Evolutionary conservation across 2,329 filamentous ascomycete species (phyloP).

Genomic region (Claviceps sp.): DNA sequence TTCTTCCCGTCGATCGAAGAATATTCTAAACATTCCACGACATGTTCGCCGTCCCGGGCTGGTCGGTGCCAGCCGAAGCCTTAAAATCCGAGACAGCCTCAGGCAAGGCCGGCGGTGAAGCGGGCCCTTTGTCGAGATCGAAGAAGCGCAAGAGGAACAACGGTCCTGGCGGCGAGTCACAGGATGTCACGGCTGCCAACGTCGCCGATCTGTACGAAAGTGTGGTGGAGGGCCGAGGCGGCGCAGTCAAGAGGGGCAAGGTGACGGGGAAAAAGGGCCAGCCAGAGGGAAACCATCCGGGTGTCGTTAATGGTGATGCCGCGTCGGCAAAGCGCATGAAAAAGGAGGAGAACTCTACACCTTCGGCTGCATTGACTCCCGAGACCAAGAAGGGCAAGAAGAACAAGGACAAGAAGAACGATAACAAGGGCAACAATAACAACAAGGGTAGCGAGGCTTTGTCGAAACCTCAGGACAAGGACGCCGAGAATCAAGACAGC

Average conservation of each 20-base stretch:
- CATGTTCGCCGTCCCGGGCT: conserved; percentile 92
- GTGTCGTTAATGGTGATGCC: not conserved
- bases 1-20: not conserved
- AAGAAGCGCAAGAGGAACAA: conserved; percentile 43
- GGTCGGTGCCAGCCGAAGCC: conserved; percentile 62
- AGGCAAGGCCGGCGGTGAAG: conserved; percentile 17
- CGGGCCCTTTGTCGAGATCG: conserved; percentile 29
- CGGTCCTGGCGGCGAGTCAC: conserved; percentile 9
- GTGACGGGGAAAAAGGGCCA: conserved; percentile 16
- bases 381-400: not conserved
- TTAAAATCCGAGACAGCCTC: conserved; percentile 54
- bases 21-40: not conserved
- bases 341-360: not conserved
- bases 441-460: not conserved
- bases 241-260: conserved; percentile 19
- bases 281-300: conserved; percentile 8
- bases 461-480: conserved; percentile 21
- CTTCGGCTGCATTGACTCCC: not conserved
- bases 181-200: conserved; percentile 52
- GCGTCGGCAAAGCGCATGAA: conserved; percentile 3
- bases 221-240: conserved; percentile 55
- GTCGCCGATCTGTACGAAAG: conserved; percentile 67
- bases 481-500: conserved; percentile 24
- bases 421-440: not conserved
- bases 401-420: not conserved